phyloP scores from a whole-genome alignment of 352 stramenopile genomes.

The Pythium scleroteichum region DNA sequence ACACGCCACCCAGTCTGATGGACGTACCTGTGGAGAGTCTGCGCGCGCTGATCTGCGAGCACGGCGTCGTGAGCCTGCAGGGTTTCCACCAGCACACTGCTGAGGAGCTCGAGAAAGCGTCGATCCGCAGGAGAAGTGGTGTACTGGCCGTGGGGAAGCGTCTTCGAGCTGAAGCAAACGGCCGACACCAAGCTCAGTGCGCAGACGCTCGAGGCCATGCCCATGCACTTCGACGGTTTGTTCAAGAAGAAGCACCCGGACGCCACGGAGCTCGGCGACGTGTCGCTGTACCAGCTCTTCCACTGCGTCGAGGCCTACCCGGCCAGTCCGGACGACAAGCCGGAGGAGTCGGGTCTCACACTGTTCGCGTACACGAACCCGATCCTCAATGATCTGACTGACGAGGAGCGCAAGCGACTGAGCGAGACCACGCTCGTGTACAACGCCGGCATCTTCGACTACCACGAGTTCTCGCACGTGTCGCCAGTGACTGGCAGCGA shows the following conservation, averaged over 20 bases:
- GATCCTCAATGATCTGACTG: not conserved
- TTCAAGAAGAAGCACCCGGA: conserved; percentile 15
- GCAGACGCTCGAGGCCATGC: conserved; percentile 13
- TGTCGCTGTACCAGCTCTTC: conserved; percentile 20
- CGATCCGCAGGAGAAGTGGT: too few species aligned
- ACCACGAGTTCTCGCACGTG: conserved; percentile 1
- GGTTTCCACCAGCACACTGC: conserved; percentile 6
- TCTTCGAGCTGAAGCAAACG: conserved; percentile 11
- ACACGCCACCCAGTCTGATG: not conserved
- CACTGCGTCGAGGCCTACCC: conserved; percentile 18
- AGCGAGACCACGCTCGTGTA: not conserved
- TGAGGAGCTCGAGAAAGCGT: not conserved
- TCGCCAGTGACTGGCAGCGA: too few species aligned
- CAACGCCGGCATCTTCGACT: conserved; percentile 1
- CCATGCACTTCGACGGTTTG: conserved; percentile 21
- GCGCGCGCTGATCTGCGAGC: conserved; percentile 4
- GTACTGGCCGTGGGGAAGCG: conserved; percentile 2
- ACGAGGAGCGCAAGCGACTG: not conserved
- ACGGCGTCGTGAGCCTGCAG: conserved; percentile 11
- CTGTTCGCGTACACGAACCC: not conserved
- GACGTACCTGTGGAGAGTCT: not conserved
- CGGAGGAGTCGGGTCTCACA: not conserved
- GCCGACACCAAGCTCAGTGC: not conserved
- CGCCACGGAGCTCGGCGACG: conserved; percentile 10
- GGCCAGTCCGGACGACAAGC: not conserved